These are phyloP conservation scores for Camillea tinctor DNA, from an alignment of 2,329 filamentous ascomycete genomes.

Conservation along the genomic window DNA sequence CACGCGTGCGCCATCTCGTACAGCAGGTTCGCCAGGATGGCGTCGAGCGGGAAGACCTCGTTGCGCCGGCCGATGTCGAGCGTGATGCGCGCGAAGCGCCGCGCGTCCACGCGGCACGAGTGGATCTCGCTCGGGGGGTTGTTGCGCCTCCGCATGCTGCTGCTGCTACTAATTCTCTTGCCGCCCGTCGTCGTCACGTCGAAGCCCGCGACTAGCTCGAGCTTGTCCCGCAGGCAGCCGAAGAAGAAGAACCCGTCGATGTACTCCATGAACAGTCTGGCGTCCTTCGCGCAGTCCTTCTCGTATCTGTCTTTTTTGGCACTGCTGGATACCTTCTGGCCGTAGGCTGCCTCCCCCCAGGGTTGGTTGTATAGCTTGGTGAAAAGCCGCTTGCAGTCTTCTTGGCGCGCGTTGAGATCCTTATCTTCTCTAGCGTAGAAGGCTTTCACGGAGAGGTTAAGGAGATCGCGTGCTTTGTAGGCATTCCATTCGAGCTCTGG, in stretches of 20 bases:
- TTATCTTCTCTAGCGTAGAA: slow-evolving; percentile 12
- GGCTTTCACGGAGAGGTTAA: slow-evolving; percentile 15
- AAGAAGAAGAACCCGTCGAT: slow-evolving; percentile 26
- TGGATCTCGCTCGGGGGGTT: too few species aligned
- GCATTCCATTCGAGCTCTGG: slow-evolving; percentile 3
- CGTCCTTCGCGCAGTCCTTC: not conserved
- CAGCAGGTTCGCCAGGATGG: slow-evolving; percentile 13
- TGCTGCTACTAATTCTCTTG: not conserved
- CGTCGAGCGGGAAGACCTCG: slow-evolving; percentile 2
- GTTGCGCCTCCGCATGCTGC: not conserved
- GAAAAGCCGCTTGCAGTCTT: slow-evolving; percentile 2
- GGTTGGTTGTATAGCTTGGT: not conserved
- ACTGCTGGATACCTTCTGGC: not conserved
- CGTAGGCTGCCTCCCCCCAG: not conserved
- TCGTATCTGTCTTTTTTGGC: not conserved
- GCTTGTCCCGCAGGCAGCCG: not conserved
- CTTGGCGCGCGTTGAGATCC: slow-evolving; percentile 10
- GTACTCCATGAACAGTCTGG: slow-evolving; percentile 2
- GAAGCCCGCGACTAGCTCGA: slow-evolving; percentile 6
- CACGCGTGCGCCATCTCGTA: slow-evolving; percentile 24
- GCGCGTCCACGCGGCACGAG: not conserved
- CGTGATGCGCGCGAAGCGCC: slow-evolving; percentile 2
- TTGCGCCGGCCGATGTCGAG: slow-evolving; percentile 3
- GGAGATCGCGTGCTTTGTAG: slow-evolving; percentile 16
- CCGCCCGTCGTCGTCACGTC: not conserved